Evolutionary conservation across 2,329 filamentous ascomycete genomes (phyloP).

Genomic region (Fusarium sacchari): DNA sequence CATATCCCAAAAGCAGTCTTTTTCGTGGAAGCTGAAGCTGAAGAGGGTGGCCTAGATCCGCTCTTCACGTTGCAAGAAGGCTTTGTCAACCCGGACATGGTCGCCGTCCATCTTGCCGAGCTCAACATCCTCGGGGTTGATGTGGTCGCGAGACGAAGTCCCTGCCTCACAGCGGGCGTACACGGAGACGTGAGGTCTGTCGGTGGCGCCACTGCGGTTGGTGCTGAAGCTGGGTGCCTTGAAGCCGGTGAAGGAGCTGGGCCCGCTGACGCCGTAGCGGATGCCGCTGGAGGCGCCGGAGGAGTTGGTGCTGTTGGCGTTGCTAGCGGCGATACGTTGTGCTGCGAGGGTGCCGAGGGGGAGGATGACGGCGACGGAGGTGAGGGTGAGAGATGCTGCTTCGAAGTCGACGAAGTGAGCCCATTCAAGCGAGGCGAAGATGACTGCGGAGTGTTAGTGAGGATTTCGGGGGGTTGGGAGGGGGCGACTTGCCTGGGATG

Average conservation of each 20-base stretch:
- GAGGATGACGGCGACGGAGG: constrained; percentile 61
- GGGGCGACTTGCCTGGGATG: constrained; percentile 57
- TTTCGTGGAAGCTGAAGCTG: not conserved
- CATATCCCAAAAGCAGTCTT: constrained; percentile 17
- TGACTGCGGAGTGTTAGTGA: constrained; percentile 48
- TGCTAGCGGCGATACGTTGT: constrained; percentile 53
- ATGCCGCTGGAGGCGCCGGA: constrained; percentile 28
- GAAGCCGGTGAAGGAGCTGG: constrained; percentile 33
- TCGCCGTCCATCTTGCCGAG: constrained; percentile 43
- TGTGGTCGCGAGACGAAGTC: constrained; percentile 21
- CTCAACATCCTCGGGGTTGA: constrained; percentile 47
- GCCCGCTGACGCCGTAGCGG: constrained; percentile 24
- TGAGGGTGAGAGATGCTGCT: constrained; percentile 59
- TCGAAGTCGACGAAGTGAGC: constrained; percentile 57
- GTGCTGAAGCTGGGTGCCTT: constrained; percentile 39
- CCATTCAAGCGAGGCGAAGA: constrained; percentile 62
- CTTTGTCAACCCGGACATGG: constrained; percentile 45
- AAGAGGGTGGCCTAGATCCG: constrained; percentile 34
- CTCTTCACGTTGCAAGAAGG: constrained; percentile 48
- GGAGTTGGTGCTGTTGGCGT: constrained; percentile 32
- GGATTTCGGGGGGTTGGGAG: not conserved
- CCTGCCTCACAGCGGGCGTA: constrained; percentile 42
- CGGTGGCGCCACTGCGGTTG: constrained; percentile 20
- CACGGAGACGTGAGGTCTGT: constrained; percentile 32
- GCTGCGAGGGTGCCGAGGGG: constrained; percentile 64